Base-by-base conservation (phyloP, 1,284 basidiomycete species). In the Volvariella volvacea region DNA sequence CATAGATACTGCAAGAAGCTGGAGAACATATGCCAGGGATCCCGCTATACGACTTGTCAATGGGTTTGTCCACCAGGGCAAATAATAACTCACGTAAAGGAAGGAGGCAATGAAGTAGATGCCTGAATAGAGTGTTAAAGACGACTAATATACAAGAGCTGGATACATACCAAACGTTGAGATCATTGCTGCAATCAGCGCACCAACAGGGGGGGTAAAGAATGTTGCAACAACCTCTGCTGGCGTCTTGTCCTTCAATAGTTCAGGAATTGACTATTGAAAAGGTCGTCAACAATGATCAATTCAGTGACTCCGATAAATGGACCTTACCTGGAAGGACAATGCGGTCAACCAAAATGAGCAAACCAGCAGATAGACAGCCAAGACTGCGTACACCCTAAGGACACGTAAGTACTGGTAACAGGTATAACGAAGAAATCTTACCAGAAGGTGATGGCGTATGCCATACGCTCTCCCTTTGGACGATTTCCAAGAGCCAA, bases 1-100 rank as follows among this genome's bases (percentile, higher is more conserved):
- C 84, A 80, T 55, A 96, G 69, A 63, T 96, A 98, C 63, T 96
- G 94, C 53, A 87, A 73, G 74, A 97, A 94, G 57, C 90, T 93
- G n/a, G 90, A 92, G 64, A 95, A 80, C 85, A 99, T 90, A 63
- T 98, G 94, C 94, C 94, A 97, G 4, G 94, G 94, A 66, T 98
- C 94, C 48, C 88, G 80, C 87, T 92, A 51, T 10, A 48, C 40
- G 32, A 48, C 25, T 14, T n/a, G 19, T 48, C 33, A 38, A 45
- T 49, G 49, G 22, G 48, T n/a, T 37, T 15, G 39, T 15, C 17
- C 22, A 32, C 10, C 40, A 34, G 25, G 20, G 16, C 33, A 25
- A 40, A 8, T 22, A 41, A 31, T 2, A 8, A 70, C 88, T 67
- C 52, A 93, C 90, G 58, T 94, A 98, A 55, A 97, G 78, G 64